Evolutionary conservation across 2,329 filamentous ascomycete species (phyloP).

Genomic region (Apiospora phragmitis): DNA sequence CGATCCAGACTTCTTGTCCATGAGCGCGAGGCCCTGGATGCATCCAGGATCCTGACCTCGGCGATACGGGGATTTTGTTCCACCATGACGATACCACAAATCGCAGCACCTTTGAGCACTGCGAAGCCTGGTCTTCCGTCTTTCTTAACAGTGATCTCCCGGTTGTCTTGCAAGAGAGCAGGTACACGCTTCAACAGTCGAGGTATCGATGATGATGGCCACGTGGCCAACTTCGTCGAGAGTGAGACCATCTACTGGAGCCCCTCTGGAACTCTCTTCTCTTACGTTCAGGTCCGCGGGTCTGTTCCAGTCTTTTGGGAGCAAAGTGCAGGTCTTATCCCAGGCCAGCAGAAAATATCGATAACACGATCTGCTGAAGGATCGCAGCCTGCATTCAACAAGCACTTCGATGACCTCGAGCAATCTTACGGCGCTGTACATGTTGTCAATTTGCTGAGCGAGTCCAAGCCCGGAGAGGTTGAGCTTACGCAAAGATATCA

Average conservation of each 20-base stretch:
- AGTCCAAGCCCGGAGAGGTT: conserved; percentile 80
- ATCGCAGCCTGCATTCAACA: conserved; percentile 91
- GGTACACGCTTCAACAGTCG: conserved; percentile 96
- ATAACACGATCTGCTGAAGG: conserved; percentile 87
- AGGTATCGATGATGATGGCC: conserved; percentile 95
- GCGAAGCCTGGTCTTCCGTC: conserved; percentile 73
- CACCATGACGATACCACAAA: conserved; percentile 81
- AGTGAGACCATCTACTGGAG: conserved; percentile 92
- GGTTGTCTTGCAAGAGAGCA: conserved; percentile 85
- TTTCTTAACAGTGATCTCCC: conserved; percentile 84
- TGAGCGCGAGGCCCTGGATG: conserved; percentile 79
- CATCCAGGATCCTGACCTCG: conserved; percentile 84
- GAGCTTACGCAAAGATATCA: conserved; percentile 81
- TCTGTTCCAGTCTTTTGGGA: conserved; percentile 98
- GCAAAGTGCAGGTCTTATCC: conserved; percentile 82
- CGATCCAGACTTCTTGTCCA: conserved; percentile 74
- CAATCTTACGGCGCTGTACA: conserved; percentile 87
- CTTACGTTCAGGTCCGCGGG: conserved; percentile 88
- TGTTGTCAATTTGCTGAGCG: conserved; percentile 91
- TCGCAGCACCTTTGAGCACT: conserved; percentile 68
- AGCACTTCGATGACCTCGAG: conserved; percentile 87
- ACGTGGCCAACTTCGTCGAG: conserved; percentile 99
- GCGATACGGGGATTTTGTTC: conserved; percentile 91
- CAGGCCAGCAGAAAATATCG: conserved; percentile 91
- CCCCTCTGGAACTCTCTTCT: conserved; percentile 77